phyloP scores from a whole-genome alignment of 1,284 basidiomycete genomes.

The Fomitopsis schrenkii region DNA sequence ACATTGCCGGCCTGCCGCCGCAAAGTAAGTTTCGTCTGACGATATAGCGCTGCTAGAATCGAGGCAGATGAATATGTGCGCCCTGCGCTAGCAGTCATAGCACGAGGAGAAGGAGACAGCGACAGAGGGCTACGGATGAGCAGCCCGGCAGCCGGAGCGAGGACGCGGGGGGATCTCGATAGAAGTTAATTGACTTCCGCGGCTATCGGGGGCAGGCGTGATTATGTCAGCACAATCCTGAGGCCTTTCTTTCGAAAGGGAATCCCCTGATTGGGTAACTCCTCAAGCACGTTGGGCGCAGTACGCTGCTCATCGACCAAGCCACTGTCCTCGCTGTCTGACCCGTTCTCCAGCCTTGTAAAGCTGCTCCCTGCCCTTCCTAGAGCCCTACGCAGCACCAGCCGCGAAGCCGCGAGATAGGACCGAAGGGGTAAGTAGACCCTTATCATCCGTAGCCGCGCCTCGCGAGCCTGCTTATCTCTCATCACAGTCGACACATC shows the following conservation, averaged over 20 bases:
- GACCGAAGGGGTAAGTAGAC: neutral
- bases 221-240: neutral
- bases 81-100: no score
- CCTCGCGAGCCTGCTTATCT: conserved; percentile 3
- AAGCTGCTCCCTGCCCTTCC: neutral
- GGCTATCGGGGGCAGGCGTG: neutral
- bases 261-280: neutral
- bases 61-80: no score
- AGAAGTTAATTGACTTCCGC: neutral
- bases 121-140: neutral
- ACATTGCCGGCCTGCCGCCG: no score
- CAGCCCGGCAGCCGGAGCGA: neutral
- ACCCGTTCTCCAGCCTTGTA: neutral
- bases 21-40: no score
- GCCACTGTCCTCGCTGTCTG: neutral
- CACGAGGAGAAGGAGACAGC: no score
- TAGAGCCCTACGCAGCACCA: neutral
- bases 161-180: neutral
- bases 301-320: neutral
- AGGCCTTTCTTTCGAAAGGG: neutral
- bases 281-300: neutral
- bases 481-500: conserved; percentile 1
- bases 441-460: conserved; percentile 2
- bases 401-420: neutral
- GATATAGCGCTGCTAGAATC: no score